These are phyloP conservation scores for Amauroascus verrucosus DNA, from an alignment of 2,329 filamentous ascomycete species.

Conservation along the genomic window DNA sequence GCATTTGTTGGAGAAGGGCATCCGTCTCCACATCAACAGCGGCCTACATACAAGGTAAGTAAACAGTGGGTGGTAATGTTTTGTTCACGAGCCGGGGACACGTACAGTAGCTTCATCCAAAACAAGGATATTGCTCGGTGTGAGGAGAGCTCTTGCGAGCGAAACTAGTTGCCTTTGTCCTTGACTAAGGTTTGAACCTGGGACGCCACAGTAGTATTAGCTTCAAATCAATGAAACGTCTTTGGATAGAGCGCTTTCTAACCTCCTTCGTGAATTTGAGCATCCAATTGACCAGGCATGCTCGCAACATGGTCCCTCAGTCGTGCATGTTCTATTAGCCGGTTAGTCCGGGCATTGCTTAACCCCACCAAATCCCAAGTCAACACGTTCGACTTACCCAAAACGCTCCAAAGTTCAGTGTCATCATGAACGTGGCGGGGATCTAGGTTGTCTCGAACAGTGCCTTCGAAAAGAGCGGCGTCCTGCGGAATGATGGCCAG, in stretches of 20 bases:
- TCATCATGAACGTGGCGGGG: slow-evolving; percentile 92
- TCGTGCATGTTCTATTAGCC: slow-evolving; percentile 66
- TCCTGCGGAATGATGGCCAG: slow-evolving; percentile 97
- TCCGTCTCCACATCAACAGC: slow-evolving; percentile 62
- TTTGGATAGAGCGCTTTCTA: slow-evolving; percentile 34
- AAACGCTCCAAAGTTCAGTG: slow-evolving; percentile 90
- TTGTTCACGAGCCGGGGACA: not conserved
- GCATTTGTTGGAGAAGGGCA: slow-evolving; percentile 52
- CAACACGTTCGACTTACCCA: slow-evolving; percentile 55
- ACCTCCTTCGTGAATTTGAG: slow-evolving; percentile 89
- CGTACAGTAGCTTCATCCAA: slow-evolving; percentile 87
- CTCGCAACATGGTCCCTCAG: slow-evolving; percentile 78
- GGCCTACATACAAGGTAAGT: slow-evolving; percentile 34
- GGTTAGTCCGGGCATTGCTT: not conserved
- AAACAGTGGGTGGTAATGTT: not conserved
- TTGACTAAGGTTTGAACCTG: slow-evolving; percentile 88
- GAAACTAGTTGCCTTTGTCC: slow-evolving; percentile 92
- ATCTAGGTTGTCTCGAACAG: slow-evolving; percentile 87
- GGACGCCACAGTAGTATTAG: not conserved
- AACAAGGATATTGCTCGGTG: slow-evolving; percentile 92
- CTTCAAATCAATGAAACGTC: not conserved
- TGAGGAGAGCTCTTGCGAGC: slow-evolving; percentile 82
- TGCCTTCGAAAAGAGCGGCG: slow-evolving; percentile 88
- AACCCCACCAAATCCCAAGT: not conserved
- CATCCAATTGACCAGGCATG: slow-evolving; percentile 85